These are phyloP conservation scores for Arthrobotrys conoides DNA, from an alignment of 2,329 filamentous ascomycete genomes.

Conservation along the genomic window DNA sequence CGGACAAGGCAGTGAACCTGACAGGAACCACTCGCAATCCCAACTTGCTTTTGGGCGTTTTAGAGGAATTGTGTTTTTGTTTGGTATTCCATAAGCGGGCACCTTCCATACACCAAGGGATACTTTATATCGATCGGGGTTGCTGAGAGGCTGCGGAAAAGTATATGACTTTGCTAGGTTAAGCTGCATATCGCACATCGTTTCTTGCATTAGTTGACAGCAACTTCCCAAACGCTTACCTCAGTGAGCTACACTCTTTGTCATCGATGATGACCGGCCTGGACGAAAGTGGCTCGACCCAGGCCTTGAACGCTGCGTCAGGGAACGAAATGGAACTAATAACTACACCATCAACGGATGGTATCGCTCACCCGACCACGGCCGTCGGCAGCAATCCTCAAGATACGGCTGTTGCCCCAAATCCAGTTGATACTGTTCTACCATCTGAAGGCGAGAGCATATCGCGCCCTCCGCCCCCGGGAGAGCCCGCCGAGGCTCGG, in stretches of 20 bases:
- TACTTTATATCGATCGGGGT: conserved; percentile 20
- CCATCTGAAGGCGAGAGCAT: conserved; percentile 8
- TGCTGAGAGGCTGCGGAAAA: conserved; percentile 30
- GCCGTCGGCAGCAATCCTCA: conserved; percentile 9
- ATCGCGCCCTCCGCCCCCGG: conserved; percentile 37
- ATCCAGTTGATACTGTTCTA: not conserved
- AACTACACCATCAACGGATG: conserved; percentile 19
- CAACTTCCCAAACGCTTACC: conserved; percentile 25
- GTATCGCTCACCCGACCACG: conserved; percentile 24
- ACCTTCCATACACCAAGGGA: conserved; percentile 24
- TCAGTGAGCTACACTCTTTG: conserved; percentile 11
- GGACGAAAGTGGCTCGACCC: conserved; percentile 45
- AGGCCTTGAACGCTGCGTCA: conserved; percentile 21
- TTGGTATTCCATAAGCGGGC: conserved; percentile 17
- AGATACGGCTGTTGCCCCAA: conserved; percentile 10
- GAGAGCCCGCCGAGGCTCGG: conserved; percentile 22
- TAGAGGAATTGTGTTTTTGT: conserved; percentile 11
- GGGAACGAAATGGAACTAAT: conserved; percentile 34
- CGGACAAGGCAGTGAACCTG: conserved; percentile 1
- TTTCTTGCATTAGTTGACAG: conserved; percentile 31
- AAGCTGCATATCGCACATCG: conserved; percentile 49
- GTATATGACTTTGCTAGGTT: conserved; percentile 28
- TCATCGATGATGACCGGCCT: conserved; percentile 48
- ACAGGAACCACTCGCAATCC: not conserved
- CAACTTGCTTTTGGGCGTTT: not conserved